Conservation (phyloP, 2,329 filamentous ascomycete genomes). For the Hymenoscyphus occultus region DNA sequence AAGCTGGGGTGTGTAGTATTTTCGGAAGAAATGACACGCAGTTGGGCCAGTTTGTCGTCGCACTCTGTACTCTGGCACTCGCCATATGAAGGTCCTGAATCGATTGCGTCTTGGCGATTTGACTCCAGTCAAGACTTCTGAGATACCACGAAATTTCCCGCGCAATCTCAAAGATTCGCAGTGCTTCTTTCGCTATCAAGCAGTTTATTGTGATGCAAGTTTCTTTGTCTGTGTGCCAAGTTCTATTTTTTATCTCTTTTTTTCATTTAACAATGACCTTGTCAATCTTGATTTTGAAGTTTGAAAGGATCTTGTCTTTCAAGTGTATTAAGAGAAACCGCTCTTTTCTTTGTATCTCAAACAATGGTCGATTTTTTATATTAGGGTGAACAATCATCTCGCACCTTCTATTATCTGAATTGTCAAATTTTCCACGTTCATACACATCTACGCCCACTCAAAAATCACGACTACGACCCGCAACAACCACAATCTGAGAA, state of each 20-base stretch:
- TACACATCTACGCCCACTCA: not conserved
- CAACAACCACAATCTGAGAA: not conserved
- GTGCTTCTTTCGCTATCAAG: not conserved
- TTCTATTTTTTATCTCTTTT: not conserved
- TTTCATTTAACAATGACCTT: not conserved
- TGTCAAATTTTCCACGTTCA: not conserved
- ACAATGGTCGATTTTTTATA: not conserved
- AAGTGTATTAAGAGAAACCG: not conserved
- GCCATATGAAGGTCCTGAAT: too few relatives aligned
- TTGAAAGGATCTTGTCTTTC: not conserved
- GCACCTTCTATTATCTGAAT: not conserved
- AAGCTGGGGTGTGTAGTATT: too few relatives aligned
- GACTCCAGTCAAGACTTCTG: too few relatives aligned
- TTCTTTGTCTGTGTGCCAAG: not conserved
- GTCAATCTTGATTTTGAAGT: not conserved
- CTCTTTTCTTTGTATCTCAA: not conserved
- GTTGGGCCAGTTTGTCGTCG: too few relatives aligned
- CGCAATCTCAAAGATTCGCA: not conserved
- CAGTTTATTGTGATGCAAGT: not conserved
- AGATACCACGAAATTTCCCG: not conserved
- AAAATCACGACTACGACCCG: not conserved
- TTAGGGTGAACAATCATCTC: not conserved
- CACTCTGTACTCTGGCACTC: too few relatives aligned
- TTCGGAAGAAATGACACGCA: too few relatives aligned
- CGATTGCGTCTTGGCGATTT: too few relatives aligned